A percentile compares a stretch with the other conserved stretches of the same genome.
These are phyloP conservation scores for Polyporus tsugae DNA, from an alignment of 1,284 basidiomycete genomes.

Conservation along the genomic window DNA sequence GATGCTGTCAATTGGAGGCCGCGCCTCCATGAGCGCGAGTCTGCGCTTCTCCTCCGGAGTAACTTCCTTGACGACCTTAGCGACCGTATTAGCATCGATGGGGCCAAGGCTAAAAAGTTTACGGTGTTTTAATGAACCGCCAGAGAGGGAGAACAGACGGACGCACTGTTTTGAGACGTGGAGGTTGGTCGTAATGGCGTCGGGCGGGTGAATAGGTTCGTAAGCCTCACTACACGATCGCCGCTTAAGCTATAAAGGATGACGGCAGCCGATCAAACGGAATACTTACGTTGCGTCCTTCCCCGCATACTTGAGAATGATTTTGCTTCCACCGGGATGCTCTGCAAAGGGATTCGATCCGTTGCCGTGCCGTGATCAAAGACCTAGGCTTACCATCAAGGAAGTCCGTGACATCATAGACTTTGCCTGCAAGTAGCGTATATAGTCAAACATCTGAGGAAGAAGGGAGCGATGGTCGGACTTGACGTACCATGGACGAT, in stretches of 20 bases:
- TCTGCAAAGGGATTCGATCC: conserved; percentile 40
- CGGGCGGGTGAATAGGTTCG: conserved; percentile 70
- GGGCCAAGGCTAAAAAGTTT: conserved; percentile 50
- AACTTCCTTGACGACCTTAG: conserved; percentile 52
- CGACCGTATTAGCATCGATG: conserved; percentile 56
- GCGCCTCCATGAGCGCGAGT: conserved; percentile 47
- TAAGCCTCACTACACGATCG: conserved; percentile 54
- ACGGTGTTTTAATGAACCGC: conserved; percentile 2
- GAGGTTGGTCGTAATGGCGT: conserved; percentile 68
- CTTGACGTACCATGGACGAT: conserved; percentile 68
- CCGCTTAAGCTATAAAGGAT: not conserved
- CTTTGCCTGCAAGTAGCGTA: conserved; percentile 53
- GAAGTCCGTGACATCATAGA: conserved; percentile 79
- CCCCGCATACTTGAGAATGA: conserved; percentile 76
- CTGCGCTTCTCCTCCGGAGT: conserved; percentile 53
- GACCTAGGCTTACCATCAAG: conserved; percentile 52
- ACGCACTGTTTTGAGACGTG: conserved; percentile 55
- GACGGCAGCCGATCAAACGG: not conserved
- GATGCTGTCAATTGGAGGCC: conserved; percentile 65
- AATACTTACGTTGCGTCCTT: conserved; percentile 71
- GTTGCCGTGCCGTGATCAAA: not conserved
- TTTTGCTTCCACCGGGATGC: conserved; percentile 63
- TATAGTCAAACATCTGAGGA: conserved; percentile 25
- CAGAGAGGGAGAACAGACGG: not conserved
- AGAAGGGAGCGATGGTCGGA: not conserved